Percentiles rank a stretch among this genome's conserved stretches.
phyloP scores from a whole-genome alignment of 1,284 basidiomycete genomes.

The Meira miltonrushii region DNA sequence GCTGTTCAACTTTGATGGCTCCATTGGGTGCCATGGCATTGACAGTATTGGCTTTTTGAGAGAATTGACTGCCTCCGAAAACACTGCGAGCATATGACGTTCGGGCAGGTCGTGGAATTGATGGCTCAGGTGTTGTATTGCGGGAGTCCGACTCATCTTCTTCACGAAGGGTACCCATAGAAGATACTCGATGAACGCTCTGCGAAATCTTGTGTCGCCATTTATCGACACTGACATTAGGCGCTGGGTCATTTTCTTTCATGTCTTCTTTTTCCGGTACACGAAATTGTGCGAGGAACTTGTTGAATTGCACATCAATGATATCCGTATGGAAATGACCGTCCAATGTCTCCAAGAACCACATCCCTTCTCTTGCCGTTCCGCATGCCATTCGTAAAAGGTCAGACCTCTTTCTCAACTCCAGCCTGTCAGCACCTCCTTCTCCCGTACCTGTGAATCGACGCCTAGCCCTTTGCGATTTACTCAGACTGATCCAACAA shows the following conservation, averaged over 20 bases:
- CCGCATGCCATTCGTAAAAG: slow-evolving; percentile 77
- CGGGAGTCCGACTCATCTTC: not conserved
- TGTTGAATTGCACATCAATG: slow-evolving; percentile 73
- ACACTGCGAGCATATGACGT: too few relatives aligned
- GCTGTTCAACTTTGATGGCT: too few relatives aligned
- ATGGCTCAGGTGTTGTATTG: not conserved
- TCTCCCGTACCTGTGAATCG: slow-evolving; percentile 80
- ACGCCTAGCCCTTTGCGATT: slow-evolving; percentile 70
- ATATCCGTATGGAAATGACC: slow-evolving; percentile 65
- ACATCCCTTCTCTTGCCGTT: slow-evolving; percentile 75
- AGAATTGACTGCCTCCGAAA: too few relatives aligned
- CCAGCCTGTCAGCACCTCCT: slow-evolving; percentile 67
- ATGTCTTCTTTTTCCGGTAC: not conserved
- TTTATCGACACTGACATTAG: not conserved
- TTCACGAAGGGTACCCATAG: not conserved
- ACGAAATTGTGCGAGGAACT: slow-evolving; percentile 61
- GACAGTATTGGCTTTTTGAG: too few relatives aligned
- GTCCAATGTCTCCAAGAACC: slow-evolving; percentile 74
- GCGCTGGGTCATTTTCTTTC: not conserved
- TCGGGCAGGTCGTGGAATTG: too few relatives aligned
- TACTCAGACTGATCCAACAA: slow-evolving; percentile 76
- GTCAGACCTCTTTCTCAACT: slow-evolving; percentile 58
- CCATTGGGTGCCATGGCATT: too few relatives aligned
- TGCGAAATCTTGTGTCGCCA: not conserved
- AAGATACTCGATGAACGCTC: not conserved